Percentiles rank a stretch among this genome's conserved stretches.
Conservation (phyloP, 2,329 filamentous ascomycete genomes). For the Fusarium equiseti region DNA sequence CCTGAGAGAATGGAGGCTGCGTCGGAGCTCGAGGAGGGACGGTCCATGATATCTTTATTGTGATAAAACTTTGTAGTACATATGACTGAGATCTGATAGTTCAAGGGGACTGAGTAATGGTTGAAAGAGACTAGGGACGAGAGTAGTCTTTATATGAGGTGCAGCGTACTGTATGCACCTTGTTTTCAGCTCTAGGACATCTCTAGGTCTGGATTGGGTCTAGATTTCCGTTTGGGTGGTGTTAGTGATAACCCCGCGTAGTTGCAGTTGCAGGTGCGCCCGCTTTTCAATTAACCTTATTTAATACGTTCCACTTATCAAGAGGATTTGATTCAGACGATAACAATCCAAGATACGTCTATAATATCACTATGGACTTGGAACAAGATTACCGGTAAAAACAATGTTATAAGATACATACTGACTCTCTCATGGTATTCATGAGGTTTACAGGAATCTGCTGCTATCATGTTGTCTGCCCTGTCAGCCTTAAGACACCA, state of each 20-base stretch:
- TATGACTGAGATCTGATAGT: not conserved
- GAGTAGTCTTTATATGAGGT: not conserved
- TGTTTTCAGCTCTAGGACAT: not conserved
- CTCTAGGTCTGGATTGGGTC: constrained; percentile 12
- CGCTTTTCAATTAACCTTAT: constrained; percentile 27
- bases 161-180: not conserved
- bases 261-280: constrained; percentile 20
- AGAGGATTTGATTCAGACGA: not conserved
- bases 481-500: not conserved
- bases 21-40: constrained; percentile 47
- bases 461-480: not conserved
- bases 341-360: not conserved
- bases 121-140: not conserved
- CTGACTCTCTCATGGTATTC: not conserved
- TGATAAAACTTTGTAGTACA: not conserved
- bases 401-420: not conserved
- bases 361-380: not conserved
- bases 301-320: constrained; percentile 23
- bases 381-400: not conserved
- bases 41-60: constrained; percentile 36
- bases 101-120: not conserved
- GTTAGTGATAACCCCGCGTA: constrained; percentile 28
- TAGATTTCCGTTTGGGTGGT: constrained; percentile 24
- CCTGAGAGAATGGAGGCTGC: constrained; percentile 50
- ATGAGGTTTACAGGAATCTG: not conserved